Evolutionary conservation across 331 rosid species (phyloP), one percentile per base, ranked within the genome.

Genomic region (Pyrus hybrid): DNA sequence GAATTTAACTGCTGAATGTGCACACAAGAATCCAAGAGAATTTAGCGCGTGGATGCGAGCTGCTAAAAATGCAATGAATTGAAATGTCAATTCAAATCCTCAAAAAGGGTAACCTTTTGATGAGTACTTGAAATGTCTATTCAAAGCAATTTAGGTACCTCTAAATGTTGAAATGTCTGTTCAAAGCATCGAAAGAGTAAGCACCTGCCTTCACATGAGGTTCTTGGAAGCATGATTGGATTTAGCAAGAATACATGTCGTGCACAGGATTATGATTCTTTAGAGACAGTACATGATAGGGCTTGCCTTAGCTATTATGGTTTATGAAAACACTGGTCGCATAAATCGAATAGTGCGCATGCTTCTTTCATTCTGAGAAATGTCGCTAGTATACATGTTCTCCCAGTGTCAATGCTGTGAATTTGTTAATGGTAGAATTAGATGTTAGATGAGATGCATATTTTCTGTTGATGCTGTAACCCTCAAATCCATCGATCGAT

Each of bases 1-100:
- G 45, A 35, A 74, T 76, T 20, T 45, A 43, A 67, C 51, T 86
- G 86, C 91, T 91, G 98, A 88, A 82, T 93, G 76, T 65, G 88
- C 47, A 41, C 4, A 0, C 14, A 41, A 41, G 47, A 41, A 41
- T 41, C 47, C 47, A 41, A 41, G 47, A 41, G 56, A 49, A 17
- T 49, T 49, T 49, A 49, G 20, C n/a, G 56, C n/a, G 56, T 51
- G 57, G 57, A 6, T 51, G 1, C 1, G 57, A 51, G 21, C 57
- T 51, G 57, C 57, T 49, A 5, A 49, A 49, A 49, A 49, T 1
- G 56, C 57, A 6, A 17, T 51, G 57, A 21, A 67, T 37, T 54
- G 6, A 57, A 60, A 28, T 60, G 67, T 65, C 57, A 80, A 53
- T 45, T 74, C 29, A 47, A 30, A 28, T 37, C 4, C 13, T 37